phyloP scores from a whole-genome alignment of 2,329 filamentous ascomycete genomes.

The Westerdykella ornata region DNA sequence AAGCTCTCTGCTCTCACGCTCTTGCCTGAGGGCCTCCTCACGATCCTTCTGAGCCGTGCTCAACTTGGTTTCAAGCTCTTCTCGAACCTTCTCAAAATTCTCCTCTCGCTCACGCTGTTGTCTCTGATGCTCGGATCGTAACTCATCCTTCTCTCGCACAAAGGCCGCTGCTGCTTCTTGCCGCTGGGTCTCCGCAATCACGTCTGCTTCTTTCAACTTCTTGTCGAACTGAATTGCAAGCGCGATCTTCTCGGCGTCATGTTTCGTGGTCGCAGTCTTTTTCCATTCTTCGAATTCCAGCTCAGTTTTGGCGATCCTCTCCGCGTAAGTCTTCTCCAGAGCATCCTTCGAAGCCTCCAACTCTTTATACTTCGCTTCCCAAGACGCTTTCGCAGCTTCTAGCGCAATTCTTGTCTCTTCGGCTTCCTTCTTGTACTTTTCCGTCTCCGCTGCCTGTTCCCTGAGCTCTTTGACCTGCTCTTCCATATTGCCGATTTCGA shows the following conservation, averaged over 20 bases:
- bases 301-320: constrained; percentile 30
- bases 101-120: constrained; percentile 38
- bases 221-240: constrained; percentile 38
- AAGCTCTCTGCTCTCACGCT: constrained; percentile 42
- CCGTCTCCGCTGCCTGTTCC: constrained; percentile 41
- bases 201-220: constrained; percentile 43
- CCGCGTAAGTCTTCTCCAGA: constrained; percentile 34
- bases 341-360: constrained; percentile 37
- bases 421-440: constrained; percentile 39
- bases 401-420: constrained; percentile 26
- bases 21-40: constrained; percentile 42
- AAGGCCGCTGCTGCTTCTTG: constrained; percentile 39
- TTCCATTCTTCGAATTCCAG: constrained; percentile 43
- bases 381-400: constrained; percentile 31
- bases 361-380: constrained; percentile 41
- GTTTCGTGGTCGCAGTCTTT: constrained; percentile 25
- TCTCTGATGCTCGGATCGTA: constrained; percentile 28
- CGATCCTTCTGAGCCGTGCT: constrained; percentile 38
- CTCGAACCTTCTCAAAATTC: constrained; percentile 38
- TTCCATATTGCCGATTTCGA: constrained; percentile 47
- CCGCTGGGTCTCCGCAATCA: constrained; percentile 44
- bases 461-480: constrained; percentile 49
- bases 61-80: constrained; percentile 40
- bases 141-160: constrained; percentile 30
- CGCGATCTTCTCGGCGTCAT: constrained; percentile 36